These are phyloP conservation scores for Fusarium sp. DNA, from an alignment of 2,329 filamentous ascomycete genomes.

Conservation along the genomic window DNA sequence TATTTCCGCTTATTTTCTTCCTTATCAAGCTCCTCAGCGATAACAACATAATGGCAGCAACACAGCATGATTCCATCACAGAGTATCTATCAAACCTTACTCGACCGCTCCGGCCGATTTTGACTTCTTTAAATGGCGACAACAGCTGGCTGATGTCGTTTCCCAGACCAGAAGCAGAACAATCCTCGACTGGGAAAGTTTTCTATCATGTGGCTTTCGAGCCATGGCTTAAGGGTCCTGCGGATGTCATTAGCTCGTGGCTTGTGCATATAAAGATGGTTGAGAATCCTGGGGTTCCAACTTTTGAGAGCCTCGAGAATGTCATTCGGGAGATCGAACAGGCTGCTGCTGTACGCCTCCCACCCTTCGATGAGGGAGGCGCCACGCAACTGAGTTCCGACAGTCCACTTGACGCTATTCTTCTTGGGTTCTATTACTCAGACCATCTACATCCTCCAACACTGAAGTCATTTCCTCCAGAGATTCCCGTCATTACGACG, in stretches of 20 bases:
- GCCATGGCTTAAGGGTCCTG: slow-evolving; percentile 49
- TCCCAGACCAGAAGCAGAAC: slow-evolving; percentile 44
- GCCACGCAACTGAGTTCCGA: background rate
- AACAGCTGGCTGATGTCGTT: slow-evolving; percentile 51
- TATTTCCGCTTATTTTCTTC: no score
- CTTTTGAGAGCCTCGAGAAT: slow-evolving; percentile 21
- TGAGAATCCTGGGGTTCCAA: background rate
- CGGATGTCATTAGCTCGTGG: slow-evolving; percentile 34
- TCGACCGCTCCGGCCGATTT: slow-evolving; percentile 36
- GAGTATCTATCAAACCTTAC: background rate
- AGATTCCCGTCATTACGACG: slow-evolving; percentile 38
- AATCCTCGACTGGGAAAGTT: slow-evolving; percentile 26
- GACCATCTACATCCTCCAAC: slow-evolving; percentile 40
- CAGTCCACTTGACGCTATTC: slow-evolving; percentile 36
- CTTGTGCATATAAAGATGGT: slow-evolving; percentile 35
- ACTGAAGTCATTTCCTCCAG: slow-evolving; percentile 24
- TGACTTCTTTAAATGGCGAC: slow-evolving; percentile 51
- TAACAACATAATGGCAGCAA: background rate
- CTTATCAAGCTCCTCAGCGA: background rate
- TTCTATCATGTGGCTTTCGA: slow-evolving; percentile 51
- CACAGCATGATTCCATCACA: background rate
- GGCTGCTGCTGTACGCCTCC: background rate
- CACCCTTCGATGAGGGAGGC: background rate
- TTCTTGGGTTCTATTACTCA: slow-evolving; percentile 32
- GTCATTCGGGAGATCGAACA: slow-evolving; percentile 35